A percentile compares a stretch with the other conserved stretches of the same genome.
phyloP scores from a whole-genome alignment of 805 yeast species.

The Ogataea trehalophila region DNA sequence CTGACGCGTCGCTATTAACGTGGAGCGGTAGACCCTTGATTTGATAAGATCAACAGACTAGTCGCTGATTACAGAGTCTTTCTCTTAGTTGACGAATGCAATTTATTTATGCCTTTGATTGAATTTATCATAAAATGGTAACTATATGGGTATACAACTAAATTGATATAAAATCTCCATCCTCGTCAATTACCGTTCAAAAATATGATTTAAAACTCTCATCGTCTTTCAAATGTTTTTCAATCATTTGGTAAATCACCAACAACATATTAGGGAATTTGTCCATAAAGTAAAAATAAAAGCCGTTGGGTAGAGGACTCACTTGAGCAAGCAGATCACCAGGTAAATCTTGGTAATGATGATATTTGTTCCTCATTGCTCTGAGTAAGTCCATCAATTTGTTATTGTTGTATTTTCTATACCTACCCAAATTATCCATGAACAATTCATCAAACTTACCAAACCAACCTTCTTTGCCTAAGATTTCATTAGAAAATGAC shows the following conservation, averaged over 20 bases:
- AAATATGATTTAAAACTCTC: slow-evolving; percentile 49
- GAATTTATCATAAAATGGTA: no score
- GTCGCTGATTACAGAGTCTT: no score
- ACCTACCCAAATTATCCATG: slow-evolving; percentile 81
- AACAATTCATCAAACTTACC: slow-evolving; percentile 63
- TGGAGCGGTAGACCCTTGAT: no score
- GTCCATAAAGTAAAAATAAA: slow-evolving; percentile 65
- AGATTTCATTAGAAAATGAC: slow-evolving; percentile 64
- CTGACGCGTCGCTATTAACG: no score
- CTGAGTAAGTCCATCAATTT: slow-evolving; percentile 81
- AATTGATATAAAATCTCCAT: no score
- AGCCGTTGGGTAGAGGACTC: slow-evolving; percentile 82
- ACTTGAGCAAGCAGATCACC: slow-evolving; percentile 54
- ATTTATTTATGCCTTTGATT: no score
- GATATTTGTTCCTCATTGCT: slow-evolving; percentile 89
- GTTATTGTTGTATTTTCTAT: slow-evolving; percentile 77
- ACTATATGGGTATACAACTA: no score
- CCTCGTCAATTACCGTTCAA: slow-evolving; percentile 3
- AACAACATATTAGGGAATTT: slow-evolving; percentile 78
- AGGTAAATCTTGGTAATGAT: slow-evolving; percentile 90
- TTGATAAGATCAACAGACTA: no score
- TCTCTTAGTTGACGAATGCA: no score
- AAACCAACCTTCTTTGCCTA: slow-evolving; percentile 74
- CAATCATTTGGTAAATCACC: slow-evolving; percentile 64
- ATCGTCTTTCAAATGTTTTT: slow-evolving; percentile 55